Conservation (phyloP, 805 yeast genomes). For the Candida chauliodis region DNA sequence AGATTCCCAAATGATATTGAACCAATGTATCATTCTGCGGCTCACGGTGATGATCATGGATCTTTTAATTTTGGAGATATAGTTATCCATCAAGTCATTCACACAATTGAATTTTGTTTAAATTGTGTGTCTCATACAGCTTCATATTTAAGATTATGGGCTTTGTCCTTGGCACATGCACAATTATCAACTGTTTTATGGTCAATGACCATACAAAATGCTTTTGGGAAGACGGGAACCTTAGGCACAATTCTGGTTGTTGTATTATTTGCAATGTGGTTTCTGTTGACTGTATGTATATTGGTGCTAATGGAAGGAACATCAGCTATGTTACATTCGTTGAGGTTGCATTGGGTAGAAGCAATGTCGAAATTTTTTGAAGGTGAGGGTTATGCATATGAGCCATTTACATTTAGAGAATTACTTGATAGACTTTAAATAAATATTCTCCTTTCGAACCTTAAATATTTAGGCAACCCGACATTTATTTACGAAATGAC, state of each 20-base stretch:
- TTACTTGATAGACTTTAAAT: not conserved
- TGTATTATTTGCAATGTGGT: slow-evolving; percentile 70
- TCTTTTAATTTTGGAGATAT: slow-evolving; percentile 56
- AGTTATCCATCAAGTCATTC: slow-evolving; percentile 76
- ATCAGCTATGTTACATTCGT: slow-evolving; percentile 77
- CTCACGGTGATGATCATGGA: slow-evolving; percentile 44
- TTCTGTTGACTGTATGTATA: slow-evolving; percentile 62
- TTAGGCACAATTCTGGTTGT: slow-evolving; percentile 57
- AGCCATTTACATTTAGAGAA: slow-evolving; percentile 53
- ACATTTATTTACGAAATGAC: not conserved
- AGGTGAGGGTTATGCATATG: slow-evolving; percentile 70
- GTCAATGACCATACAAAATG: slow-evolving; percentile 68
- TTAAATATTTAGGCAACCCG: too few relatives aligned
- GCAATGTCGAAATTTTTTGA: slow-evolving; percentile 77
- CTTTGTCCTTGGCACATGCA: slow-evolving; percentile 75
- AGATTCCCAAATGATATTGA: slow-evolving; percentile 37
- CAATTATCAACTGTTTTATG: slow-evolving; percentile 71
- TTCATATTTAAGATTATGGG: slow-evolving; percentile 75
- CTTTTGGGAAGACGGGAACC: slow-evolving; percentile 54
- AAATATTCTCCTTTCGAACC: too few relatives aligned
- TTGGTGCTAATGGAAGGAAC: slow-evolving; percentile 80
- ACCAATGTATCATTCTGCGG: slow-evolving; percentile 29
- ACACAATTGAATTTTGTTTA: slow-evolving; percentile 75
- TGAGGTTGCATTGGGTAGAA: slow-evolving; percentile 80
- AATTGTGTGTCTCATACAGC: slow-evolving; percentile 81